Base-by-base conservation (phyloP, 1,139 yeast genomes). In the Pichia sp. region DNA sequence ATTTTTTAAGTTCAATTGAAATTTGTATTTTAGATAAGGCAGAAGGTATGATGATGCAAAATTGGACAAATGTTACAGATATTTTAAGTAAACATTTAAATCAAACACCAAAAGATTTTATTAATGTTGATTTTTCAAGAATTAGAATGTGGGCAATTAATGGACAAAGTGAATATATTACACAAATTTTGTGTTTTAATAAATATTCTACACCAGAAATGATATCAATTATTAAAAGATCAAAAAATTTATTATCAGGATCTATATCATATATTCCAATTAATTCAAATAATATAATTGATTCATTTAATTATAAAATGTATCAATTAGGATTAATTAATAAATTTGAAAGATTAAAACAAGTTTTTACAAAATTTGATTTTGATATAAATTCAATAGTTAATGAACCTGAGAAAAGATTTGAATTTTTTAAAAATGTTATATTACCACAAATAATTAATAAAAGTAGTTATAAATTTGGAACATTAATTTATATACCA, bases 121-220 rank as follows among this genome's bases (percentile, higher is more conserved):
- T 57, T 10, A 95, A 86, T 53, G 86, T 95, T 23, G 98, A 92
- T 65, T 92, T 92, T 62, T 81, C 94, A 46, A 75, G 99, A 56
- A 82, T 92, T 37, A 73, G 97, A 55, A 83, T 86, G 83, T 90
- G 96, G 95, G 81, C 83, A 36, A 80, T 92, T 51, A 90, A 92
- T 58, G 95, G 87, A 51, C 82, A 86, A 55, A 82, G 87, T n/a
- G 72, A 69, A 49, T 69, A 70, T 41, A 70, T 90, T 49, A 76
- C 97, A 34, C 99, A 92, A 64, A 78, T 86, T 0, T 66, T 94
- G 57, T 70, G 86, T 4, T 81, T 92, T 53, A 69, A 87, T 11
- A 87, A 82, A 56, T 87, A 74, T 58, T 56, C 73, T 11, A 85
- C 97, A 1, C 97, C 98, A 3, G 87, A 80, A 54, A 77, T 90